phyloP scores from a whole-genome alignment of 805 yeast genomes.

The Clavispora santaluciae region DNA sequence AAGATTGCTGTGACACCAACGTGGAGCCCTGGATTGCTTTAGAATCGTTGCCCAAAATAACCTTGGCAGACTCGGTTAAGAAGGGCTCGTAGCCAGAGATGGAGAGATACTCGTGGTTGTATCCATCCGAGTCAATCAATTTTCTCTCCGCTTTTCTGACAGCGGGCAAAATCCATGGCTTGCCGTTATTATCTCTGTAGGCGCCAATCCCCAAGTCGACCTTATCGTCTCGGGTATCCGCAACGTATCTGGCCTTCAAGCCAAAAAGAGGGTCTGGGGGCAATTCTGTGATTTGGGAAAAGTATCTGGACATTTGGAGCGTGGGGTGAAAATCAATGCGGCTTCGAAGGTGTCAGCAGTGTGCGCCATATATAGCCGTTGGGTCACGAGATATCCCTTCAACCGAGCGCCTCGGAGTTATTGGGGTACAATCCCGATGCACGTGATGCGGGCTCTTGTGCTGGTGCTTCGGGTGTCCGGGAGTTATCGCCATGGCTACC shows the following conservation, averaged over 20 bases:
- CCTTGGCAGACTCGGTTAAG: conserved; percentile 64
- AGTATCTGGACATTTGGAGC: conserved; percentile 31
- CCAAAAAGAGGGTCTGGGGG: conserved; percentile 90
- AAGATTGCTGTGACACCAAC: conserved; percentile 64
- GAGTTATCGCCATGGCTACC: no score
- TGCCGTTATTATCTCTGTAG: conserved; percentile 62
- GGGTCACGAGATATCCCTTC: conserved; percentile 1
- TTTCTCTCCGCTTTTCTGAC: conserved; percentile 64
- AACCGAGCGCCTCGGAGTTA: conserved; percentile 1
- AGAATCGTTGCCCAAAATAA: conserved; percentile 60
- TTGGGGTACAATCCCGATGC: neutral
- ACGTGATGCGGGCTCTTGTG: neutral
- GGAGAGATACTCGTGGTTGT: conserved; percentile 77
- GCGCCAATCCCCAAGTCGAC: conserved; percentile 88
- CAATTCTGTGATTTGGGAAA: conserved; percentile 50
- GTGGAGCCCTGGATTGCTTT: conserved; percentile 26
- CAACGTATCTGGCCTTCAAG: conserved; percentile 59
- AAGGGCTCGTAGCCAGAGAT: conserved; percentile 72
- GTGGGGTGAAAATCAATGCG: neutral
- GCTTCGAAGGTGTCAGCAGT: neutral
- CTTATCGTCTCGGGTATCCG: conserved; percentile 57
- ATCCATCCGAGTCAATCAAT: conserved; percentile 49
- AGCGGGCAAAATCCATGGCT: conserved; percentile 69
- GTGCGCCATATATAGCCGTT: neutral
- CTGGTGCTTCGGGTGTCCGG: neutral